Evolutionary conservation across 805 yeast species (phyloP), one percentile per base, ranked within the genome.

Genomic region (Candida xyloterini): DNA sequence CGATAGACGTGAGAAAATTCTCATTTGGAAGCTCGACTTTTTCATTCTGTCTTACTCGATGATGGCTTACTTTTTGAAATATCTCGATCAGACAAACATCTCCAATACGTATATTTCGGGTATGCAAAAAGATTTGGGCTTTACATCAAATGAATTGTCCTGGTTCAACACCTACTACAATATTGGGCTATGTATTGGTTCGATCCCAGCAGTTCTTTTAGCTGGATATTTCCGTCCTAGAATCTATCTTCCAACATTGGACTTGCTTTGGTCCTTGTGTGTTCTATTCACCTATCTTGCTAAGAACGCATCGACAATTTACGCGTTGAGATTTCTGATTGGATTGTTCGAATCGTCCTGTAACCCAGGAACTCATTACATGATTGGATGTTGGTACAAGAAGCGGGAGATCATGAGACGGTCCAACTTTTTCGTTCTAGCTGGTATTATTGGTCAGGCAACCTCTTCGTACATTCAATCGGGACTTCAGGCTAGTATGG

Each of bases 51-150:
- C 73, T 11, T 69, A 65, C 45, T 59, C 61, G n/a, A 40, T 36
- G 44, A 31, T 31, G 38, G 48, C 44, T 2, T 44, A 37, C 33
- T 44, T 40, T 20, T 33, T 44, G 42, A 79, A 79, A 48, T 79
- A 78, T 54, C 66, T 81, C 23, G 85, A 79, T 56, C 66, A 80
- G 50, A 65, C 74, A 10, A 78, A 78, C 39, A 58, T 77, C 29
- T 61, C 72, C 23, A 72, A 75, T 50, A 84, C 86, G 2, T 80
- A 79, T 53, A 81, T 79, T n/a, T 69, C 78, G 9, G 86, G 86
- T 8, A 76, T 81, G 84, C 70, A 76, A 48, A 78, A 76, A 41
- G 84, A 28, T 5, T 31, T 55, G 20, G 41, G 46, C 2, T 37
- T 56, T 11, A 31, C 46, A 3, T 49, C 48, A 6, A 56, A 56